These are phyloP conservation scores for Xerocomus subilludens DNA, from an alignment of 1,284 basidiomycete species.

Conservation along the genomic window DNA sequence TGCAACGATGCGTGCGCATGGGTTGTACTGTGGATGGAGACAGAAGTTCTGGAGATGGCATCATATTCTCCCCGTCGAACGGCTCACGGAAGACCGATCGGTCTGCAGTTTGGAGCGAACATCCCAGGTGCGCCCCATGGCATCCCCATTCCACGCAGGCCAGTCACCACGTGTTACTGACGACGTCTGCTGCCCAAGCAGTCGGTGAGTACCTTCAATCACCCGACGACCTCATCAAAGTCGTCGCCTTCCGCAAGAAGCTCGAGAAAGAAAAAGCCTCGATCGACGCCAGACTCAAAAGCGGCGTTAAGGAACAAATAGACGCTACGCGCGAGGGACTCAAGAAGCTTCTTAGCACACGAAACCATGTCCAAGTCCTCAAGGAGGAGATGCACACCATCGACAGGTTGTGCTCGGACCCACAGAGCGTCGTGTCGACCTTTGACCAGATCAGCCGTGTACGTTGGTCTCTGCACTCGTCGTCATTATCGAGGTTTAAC, in stretches of 20 bases:
- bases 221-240: conserved; percentile 94
- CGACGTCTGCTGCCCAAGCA: conserved; percentile 84
- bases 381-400: conserved; percentile 94
- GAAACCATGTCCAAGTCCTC: conserved; percentile 85
- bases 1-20: too few relatives aligned
- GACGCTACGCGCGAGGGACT: conserved; percentile 92
- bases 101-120: too few relatives aligned
- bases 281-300: conserved; percentile 93
- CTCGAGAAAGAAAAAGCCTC: conserved; percentile 96
- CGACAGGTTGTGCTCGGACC: conserved; percentile 82
- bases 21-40: too few relatives aligned
- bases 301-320: conserved; percentile 93
- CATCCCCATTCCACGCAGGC: too few relatives aligned
- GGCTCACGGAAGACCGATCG: too few relatives aligned
- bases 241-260: conserved; percentile 91
- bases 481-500: conserved; percentile 14
- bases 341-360: conserved; percentile 83
- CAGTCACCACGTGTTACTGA: too few relatives aligned
- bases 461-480: conserved; percentile 48
- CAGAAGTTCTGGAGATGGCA: too few relatives aligned
- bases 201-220: conserved; percentile 89
- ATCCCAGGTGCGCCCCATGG: too few relatives aligned
- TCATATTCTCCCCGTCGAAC: too few relatives aligned
- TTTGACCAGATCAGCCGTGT: conserved; percentile 95
- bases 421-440: conserved; percentile 75